Conservation (phyloP, 2,329 filamentous ascomycete genomes). For the Cladosporium austrohemisphaericum region DNA sequence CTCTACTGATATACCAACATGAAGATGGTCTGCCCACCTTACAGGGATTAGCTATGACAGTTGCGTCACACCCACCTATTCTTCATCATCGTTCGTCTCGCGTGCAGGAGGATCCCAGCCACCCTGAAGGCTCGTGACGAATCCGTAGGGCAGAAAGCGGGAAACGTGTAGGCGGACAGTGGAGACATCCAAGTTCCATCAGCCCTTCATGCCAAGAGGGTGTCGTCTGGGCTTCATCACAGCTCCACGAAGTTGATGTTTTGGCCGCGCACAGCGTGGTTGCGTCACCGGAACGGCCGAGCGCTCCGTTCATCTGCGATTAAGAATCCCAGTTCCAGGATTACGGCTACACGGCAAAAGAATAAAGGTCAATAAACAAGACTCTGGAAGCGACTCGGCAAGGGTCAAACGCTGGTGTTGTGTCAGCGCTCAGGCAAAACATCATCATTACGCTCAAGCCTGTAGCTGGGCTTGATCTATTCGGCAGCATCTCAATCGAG, state of each 20-base stretch:
- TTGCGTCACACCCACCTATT: slow-evolving; percentile 8
- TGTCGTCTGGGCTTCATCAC: slow-evolving; percentile 10
- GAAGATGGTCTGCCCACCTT: neutral
- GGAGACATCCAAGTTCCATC: slow-evolving; percentile 10
- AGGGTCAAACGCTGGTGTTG: too few species aligned
- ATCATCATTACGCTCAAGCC: too few species aligned
- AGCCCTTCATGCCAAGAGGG: neutral
- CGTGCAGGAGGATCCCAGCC: neutral
- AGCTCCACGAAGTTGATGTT: neutral
- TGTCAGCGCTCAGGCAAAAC: too few species aligned
- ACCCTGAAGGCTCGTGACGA: neutral
- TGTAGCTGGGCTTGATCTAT: too few species aligned
- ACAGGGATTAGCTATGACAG: neutral
- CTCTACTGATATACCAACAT: neutral
- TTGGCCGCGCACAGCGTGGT: neutral
- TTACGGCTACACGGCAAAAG: neutral
- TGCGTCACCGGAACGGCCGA: slow-evolving; percentile 11
- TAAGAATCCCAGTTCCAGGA: too few species aligned
- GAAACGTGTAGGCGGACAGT: neutral
- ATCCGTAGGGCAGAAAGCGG: slow-evolving; percentile 6
- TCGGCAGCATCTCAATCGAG: too few species aligned
- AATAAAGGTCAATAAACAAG: too few species aligned
- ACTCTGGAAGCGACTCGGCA: too few species aligned
- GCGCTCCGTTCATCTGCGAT: too few species aligned
- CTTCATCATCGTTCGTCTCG: slow-evolving; percentile 8